Base-by-base conservation (phyloP, 164 flowering plant species). In the Stephania yunnanensis region DNA sequence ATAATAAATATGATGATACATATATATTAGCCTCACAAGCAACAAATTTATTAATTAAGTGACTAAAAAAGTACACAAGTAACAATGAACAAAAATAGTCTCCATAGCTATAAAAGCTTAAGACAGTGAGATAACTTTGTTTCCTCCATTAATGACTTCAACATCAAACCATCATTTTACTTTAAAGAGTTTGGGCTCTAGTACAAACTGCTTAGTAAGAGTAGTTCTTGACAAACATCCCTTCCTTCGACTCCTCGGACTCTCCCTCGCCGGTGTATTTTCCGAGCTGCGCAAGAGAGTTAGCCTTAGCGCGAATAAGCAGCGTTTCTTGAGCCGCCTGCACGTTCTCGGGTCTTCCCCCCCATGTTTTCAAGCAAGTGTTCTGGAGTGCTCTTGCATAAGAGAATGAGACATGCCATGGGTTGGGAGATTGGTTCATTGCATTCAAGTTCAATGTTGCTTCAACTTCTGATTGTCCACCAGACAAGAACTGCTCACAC, bases 381-480 rank as follows among this genome's bases (percentile, higher is more conserved):
- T 91, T 94, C 71, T 92, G 95, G 36, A 92, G 98, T 29, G 97
- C 97, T 75, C 97, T 82, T 1, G 97, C 97, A 61, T 92, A 92
- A 1, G 98, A 94, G 94, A 93, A 93, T 0, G 98, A 92, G 64
- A 94, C 98, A 74, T 92, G 98, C 97, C 97, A 94, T 71, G 94
- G 93, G 91, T 90, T 86, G 6, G 97, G 88, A 20, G 81, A 72
- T 81, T 93, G 97, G 94, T 93, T 92, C 98, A 92, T 92, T 1
- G 97, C 95, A 58, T 93, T 90, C 86, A 93, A 74, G 86, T 93
- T 93, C 84, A 88, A 46, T 66, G 97, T 93, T 17, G 98, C 98
- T 76, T 93, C 98, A 58, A 92, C 91, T 81, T 93, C 98, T 22
- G 98, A 93, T 84, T 93, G 98, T 78, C 98, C 98, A 69, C 97